phyloP scores from a whole-genome alignment of 2,329 filamentous ascomycete species.

The Trichoderma cornu-damae region DNA sequence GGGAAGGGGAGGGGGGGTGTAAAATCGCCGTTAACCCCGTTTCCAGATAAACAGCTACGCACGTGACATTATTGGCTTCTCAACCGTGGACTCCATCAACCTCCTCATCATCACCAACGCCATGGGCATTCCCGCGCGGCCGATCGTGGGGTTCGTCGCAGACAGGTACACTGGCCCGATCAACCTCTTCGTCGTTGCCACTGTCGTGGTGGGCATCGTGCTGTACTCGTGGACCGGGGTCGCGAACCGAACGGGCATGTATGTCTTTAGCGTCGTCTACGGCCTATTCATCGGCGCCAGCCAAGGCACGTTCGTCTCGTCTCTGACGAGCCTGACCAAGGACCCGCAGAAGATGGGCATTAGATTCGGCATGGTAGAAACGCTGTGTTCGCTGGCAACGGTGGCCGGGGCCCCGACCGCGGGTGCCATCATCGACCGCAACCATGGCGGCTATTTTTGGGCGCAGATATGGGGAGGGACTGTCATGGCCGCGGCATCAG shows the following conservation, averaged over 20 bases:
- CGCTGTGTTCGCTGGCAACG: constrained; percentile 38
- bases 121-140: constrained; percentile 50
- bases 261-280: constrained; percentile 41
- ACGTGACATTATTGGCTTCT: constrained; percentile 40
- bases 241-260: constrained; percentile 35
- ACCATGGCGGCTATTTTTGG: constrained; percentile 37
- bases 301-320: constrained; percentile 39
- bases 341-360: constrained; percentile 43
- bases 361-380: constrained; percentile 43
- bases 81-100: constrained; percentile 46
- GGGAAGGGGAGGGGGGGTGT: too few species aligned
- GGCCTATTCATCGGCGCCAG: constrained; percentile 41
- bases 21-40: constrained; percentile 8
- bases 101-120: constrained; percentile 55
- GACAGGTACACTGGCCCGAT: constrained; percentile 49
- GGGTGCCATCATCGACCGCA: constrained; percentile 41
- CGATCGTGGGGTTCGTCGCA: constrained; percentile 49
- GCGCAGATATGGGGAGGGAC: constrained; percentile 45
- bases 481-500: constrained; percentile 35
- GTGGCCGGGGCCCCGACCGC: constrained; percentile 42
- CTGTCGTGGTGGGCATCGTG: constrained; percentile 41
- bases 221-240: constrained; percentile 55
- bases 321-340: constrained; percentile 39
- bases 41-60: constrained; percentile 42
- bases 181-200: constrained; percentile 50